Conservation (phyloP, 306 rosid species). For the Cercis canadensis region DNA sequence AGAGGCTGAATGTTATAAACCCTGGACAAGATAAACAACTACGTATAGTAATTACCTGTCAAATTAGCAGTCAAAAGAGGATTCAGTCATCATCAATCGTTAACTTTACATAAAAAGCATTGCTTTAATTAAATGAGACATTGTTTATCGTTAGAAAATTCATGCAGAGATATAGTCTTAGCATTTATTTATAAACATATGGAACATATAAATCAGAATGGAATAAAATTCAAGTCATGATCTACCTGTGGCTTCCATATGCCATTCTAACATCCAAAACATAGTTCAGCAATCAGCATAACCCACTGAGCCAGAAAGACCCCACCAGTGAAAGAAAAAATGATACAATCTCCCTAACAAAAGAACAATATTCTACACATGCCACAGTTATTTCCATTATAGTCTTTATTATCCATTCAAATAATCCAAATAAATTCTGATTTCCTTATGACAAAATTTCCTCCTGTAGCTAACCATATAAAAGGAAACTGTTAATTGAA, state of each 20-base stretch:
- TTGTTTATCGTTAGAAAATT: constrained; percentile 1
- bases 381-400: background rate
- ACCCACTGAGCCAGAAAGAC: constrained; percentile 4
- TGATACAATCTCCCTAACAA: background rate
- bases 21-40: too few relatives aligned
- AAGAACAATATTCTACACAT: background rate
- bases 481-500: background rate
- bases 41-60: too few relatives aligned
- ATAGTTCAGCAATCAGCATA: constrained; percentile 1
- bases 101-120: background rate
- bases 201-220: constrained; percentile 7
- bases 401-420: background rate
- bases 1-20: too few relatives aligned
- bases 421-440: background rate
- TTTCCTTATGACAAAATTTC: background rate
- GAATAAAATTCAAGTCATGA: background rate
- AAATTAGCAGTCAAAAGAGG: too few relatives aligned
- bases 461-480: background rate
- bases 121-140: background rate
- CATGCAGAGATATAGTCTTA: background rate
- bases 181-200: background rate
- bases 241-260: background rate
- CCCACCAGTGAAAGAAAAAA: constrained; percentile 5
- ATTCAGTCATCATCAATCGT: too few relatives aligned
- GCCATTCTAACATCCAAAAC: background rate